phyloP scores from a whole-genome alignment of 1,284 basidiomycete species.

The Leccinum pallidistipes region DNA sequence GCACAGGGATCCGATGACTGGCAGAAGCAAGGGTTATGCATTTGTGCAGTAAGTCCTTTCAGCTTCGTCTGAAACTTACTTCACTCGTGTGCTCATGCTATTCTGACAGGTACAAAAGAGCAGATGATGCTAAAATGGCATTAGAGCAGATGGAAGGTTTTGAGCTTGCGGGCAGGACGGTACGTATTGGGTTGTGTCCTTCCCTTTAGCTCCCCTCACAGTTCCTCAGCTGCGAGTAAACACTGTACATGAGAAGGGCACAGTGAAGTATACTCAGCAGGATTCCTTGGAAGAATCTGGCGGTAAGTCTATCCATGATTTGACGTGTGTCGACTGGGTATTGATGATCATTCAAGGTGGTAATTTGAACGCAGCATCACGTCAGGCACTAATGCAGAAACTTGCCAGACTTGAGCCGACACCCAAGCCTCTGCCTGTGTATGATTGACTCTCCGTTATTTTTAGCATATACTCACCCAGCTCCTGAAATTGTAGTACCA shows the following conservation, averaged over 20 bases:
- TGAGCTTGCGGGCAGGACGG: constrained; percentile 91
- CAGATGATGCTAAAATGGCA: constrained; percentile 93
- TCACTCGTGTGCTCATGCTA: constrained; percentile 1
- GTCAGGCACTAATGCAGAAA: constrained; percentile 99
- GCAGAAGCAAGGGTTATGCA: constrained; percentile 96
- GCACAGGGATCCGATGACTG: constrained; percentile 90
- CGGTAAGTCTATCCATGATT: constrained; percentile 43
- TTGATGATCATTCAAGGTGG: constrained; percentile 53
- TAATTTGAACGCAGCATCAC: constrained; percentile 93
- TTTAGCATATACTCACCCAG: constrained; percentile 13
- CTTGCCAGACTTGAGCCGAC: constrained; percentile 87
- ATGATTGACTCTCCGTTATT: constrained; percentile 30
- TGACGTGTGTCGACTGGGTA: not conserved
- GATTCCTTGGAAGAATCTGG: constrained; percentile 84
- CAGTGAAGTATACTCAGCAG: constrained; percentile 68
- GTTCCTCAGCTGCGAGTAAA: constrained; percentile 75
- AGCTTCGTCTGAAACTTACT: not conserved
- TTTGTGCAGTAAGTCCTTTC: constrained; percentile 84
- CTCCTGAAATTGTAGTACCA: constrained; percentile 43
- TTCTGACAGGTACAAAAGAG: constrained; percentile 72
- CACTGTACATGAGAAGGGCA: constrained; percentile 88
- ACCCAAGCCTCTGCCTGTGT: constrained; percentile 59
- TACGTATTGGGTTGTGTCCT: constrained; percentile 39
- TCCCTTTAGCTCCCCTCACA: constrained; percentile 10
- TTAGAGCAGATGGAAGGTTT: constrained; percentile 98